phyloP scores from a whole-genome alignment of 352 stramenopile species.

The Chrysophaeum taylorii region DNA sequence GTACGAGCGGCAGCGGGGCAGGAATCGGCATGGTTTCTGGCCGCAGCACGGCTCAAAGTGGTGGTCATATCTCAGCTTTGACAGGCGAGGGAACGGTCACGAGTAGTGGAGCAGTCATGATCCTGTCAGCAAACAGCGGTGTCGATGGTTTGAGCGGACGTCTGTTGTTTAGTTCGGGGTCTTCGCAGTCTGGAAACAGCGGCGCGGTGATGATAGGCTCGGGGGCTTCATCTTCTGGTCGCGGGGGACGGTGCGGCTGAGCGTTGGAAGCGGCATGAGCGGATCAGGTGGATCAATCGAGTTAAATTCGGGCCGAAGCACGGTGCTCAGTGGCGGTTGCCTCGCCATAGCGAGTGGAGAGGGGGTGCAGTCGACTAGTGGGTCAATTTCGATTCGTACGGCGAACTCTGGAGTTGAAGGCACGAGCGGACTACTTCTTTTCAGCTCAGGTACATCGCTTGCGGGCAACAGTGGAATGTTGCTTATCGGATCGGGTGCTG shows the following conservation, averaged over 20 bases:
- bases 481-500: conserved; percentile 16
- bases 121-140: conserved; percentile 21
- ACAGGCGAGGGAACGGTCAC: conserved; percentile 8
- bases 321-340: background rate
- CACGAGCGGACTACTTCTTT: background rate
- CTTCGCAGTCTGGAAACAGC: conserved; percentile 23
- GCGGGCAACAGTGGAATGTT: conserved; percentile 22
- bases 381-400: background rate
- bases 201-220: conserved; percentile 45
- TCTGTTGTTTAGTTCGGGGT: conserved; percentile 24
- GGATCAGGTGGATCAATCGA: background rate
- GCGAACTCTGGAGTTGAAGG: background rate
- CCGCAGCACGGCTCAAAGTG: conserved; percentile 6
- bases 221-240: conserved; percentile 43
- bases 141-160: conserved; percentile 18
- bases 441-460: conserved; percentile 22
- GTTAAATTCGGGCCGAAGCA: background rate
- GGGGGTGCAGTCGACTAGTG: background rate
- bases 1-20: conserved; percentile 14
- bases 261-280: background rate
- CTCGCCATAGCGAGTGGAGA: background rate
- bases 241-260: conserved; percentile 53
- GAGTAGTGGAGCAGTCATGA: conserved; percentile 21
- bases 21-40: conserved; percentile 15
- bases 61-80: background rate